These are phyloP conservation scores for Lonicera japonica DNA, from an alignment of 129 eudicot genomes.

Conservation along the genomic window DNA sequence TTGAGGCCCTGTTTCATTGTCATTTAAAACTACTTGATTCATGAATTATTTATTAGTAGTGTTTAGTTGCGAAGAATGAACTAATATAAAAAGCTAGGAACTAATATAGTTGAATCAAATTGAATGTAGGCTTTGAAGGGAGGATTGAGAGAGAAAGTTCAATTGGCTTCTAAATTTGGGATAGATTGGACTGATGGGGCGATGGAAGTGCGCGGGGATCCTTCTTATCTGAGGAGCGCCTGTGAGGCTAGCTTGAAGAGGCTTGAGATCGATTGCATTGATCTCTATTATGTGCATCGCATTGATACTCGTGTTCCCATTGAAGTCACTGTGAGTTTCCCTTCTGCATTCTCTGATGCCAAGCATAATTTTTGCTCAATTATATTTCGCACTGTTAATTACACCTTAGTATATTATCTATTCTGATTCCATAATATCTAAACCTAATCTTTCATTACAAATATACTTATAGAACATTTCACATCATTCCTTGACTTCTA, in stretches of 20 bases:
- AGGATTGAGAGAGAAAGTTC: neutral
- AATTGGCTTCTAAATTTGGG: conserved; percentile 1
- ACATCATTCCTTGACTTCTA: too few relatives aligned
- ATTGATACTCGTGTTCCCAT: neutral
- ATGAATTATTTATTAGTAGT: too few relatives aligned
- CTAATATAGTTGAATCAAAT: neutral
- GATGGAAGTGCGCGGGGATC: neutral
- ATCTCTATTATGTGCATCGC: conserved; percentile 1
- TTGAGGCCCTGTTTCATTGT: too few relatives aligned
- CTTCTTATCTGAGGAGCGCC: neutral
- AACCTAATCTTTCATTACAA: too few relatives aligned
- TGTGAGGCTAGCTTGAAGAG: neutral
- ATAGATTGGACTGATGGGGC: neutral
- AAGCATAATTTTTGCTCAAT: too few relatives aligned
- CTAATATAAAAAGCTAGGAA: too few relatives aligned
- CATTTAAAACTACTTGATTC: too few relatives aligned
- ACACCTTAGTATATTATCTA: too few relatives aligned
- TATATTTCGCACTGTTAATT: too few relatives aligned
- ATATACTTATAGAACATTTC: too few relatives aligned
- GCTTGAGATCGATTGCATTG: conserved; percentile 3
- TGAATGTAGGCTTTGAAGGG: conserved; percentile 4
- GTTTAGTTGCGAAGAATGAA: too few relatives aligned
- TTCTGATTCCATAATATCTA: too few relatives aligned
- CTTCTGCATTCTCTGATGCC: neutral
- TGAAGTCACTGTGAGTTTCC: neutral